Evolutionary conservation across 768 basidiomycete species (phyloP), one percentile per base, ranked within the genome.

Genomic region (Hypholoma sublateritium): DNA sequence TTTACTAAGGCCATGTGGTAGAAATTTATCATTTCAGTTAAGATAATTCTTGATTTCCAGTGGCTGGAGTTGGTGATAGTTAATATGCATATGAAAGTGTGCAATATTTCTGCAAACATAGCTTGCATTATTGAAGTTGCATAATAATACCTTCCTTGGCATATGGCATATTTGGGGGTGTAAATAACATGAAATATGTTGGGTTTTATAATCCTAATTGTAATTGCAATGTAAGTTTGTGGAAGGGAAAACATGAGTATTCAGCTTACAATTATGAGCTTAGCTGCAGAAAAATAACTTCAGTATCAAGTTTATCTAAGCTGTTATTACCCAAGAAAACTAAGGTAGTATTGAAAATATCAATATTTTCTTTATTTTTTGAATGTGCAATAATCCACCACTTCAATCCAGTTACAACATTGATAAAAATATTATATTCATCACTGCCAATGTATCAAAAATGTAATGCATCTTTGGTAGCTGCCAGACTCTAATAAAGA

Each of bases 101-200:
- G 64, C 16, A 66, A 45, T 0, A 65, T 50, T 3, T 54, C 64
- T 5, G 43, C 45, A 9, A 60, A 42, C 0, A 65, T 65, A 3
- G 58, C 51, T 11, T 54, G 50, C 24, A 71, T 57, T 0, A 56
- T 59, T 5, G 45, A 32, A 0, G 59, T 47, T 0, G 59, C n/a
- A 41, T 66, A 66, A 25, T 58, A 69, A 47, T 70, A 68, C 2
- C 64, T 60, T 0, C 69, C 67, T 14, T 44, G 34, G n/a, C 61
- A 67, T 1, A 70, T 62, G 7, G 64, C 32, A 42, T 60, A 3
- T 2, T 57, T 56, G 1, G 55, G 32, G 0, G 63, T 64, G 14
- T 48, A 55, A 1, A 65, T 63, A 0, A 48, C 36, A 35, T 68
- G 65, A 0, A 57, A 35, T 4, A 50, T 62, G 14, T 62, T 61